Percentiles rank a stretch among this genome's conserved stretches.
These are phyloP conservation scores for Karstenula rhodostoma DNA, from an alignment of 2,329 filamentous ascomycete species.

Conservation along the genomic window DNA sequence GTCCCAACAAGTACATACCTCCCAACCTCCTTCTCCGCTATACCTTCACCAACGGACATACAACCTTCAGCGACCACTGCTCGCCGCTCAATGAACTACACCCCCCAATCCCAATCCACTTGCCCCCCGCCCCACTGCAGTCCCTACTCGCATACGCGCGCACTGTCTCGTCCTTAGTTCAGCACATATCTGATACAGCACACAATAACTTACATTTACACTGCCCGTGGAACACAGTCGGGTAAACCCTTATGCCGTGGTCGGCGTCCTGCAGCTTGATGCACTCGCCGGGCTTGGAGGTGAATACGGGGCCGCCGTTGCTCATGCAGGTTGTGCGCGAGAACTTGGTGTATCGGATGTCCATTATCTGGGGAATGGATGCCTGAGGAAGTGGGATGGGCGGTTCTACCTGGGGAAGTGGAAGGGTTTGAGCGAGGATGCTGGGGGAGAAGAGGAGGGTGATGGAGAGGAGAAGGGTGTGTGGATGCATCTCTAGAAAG, in stretches of 20 bases:
- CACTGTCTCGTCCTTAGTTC: neutral
- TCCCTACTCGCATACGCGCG: neutral
- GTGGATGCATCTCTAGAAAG: neutral
- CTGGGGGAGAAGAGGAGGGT: neutral
- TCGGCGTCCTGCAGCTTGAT: neutral
- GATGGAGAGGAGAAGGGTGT: neutral
- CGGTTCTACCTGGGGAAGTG: neutral
- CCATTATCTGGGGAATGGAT: neutral
- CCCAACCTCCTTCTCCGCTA: neutral
- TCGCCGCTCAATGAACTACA: neutral
- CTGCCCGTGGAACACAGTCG: neutral
- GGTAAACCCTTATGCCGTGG: neutral
- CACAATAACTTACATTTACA: neutral
- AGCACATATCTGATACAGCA: neutral
- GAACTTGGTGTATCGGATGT: neutral
- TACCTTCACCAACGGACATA: neutral
- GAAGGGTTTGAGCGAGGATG: neutral
- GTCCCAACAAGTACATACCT: neutral
- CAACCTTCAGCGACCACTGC: neutral
- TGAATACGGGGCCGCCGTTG: neutral
- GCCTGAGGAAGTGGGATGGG: neutral
- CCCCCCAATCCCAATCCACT: neutral
- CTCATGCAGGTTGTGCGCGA: neutral
- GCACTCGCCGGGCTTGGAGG: neutral
- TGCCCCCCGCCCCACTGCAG: neutral